Evolutionary conservation across 2,329 filamentous ascomycete genomes (phyloP).

Genomic region (Fragosphaeria purpurea): DNA sequence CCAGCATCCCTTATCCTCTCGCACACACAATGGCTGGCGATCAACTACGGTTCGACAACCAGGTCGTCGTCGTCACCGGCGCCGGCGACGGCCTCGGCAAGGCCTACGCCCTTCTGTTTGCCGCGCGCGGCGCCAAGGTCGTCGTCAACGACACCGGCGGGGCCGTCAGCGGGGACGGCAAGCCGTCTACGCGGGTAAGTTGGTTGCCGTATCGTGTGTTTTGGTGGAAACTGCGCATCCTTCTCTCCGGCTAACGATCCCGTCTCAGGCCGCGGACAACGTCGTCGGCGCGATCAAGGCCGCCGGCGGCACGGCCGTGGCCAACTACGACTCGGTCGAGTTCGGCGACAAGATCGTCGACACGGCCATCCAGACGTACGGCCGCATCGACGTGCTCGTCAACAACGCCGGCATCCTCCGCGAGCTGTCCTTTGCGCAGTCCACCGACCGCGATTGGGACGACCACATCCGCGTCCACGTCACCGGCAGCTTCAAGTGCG

Average conservation of each 20-base stretch:
- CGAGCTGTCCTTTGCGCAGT: slow-evolving; percentile 97
- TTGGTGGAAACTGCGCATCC: too few species aligned
- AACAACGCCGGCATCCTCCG: slow-evolving; percentile 97
- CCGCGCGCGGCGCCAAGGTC: slow-evolving; percentile 60
- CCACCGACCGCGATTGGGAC: slow-evolving; percentile 96
- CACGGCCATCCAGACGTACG: slow-evolving; percentile 68
- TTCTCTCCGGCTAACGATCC: slow-evolving; percentile 14
- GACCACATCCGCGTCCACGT: slow-evolving; percentile 88
- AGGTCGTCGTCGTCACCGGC: slow-evolving; percentile 82
- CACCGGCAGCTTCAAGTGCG: slow-evolving; percentile 88
- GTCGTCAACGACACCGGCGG: slow-evolving; percentile 95
- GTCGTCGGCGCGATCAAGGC: slow-evolving; percentile 76
- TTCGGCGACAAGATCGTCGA: slow-evolving; percentile 91
- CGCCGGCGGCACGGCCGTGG: slow-evolving; percentile 87
- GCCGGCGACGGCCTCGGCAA: slow-evolving; percentile 74
- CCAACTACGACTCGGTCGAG: slow-evolving; percentile 95
- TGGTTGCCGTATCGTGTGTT: too few species aligned
- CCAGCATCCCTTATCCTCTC: neutral
- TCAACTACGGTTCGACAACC: slow-evolving; percentile 76
- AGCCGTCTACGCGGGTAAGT: slow-evolving; percentile 5
- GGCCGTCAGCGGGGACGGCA: slow-evolving; percentile 31
- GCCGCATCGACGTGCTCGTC: slow-evolving; percentile 86
- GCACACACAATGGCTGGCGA: slow-evolving; percentile 41
- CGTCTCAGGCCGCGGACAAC: slow-evolving; percentile 61
- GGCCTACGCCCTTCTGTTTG: slow-evolving; percentile 83